phyloP scores from a whole-genome alignment of 805 yeast species.

The Candida boleticola region DNA sequence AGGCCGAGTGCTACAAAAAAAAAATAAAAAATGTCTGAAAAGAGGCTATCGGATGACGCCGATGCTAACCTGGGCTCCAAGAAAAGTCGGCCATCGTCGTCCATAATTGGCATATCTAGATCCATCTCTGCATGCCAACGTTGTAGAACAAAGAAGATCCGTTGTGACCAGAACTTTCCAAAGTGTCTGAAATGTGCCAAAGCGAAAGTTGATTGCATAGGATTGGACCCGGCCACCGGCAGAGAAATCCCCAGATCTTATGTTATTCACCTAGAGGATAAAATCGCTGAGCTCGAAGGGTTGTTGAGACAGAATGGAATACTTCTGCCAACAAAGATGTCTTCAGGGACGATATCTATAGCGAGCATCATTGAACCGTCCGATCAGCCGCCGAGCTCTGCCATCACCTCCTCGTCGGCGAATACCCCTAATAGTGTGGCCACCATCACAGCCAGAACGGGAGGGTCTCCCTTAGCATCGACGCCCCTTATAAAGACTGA shows the following conservation, averaged over 20 bases:
- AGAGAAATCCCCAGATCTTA: constrained; percentile 82
- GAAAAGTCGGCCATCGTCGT: constrained; percentile 3
- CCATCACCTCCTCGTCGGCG: background rate
- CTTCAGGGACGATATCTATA: background rate
- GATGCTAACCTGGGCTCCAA: background rate
- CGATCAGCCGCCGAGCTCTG: background rate
- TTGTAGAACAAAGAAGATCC: constrained; percentile 66
- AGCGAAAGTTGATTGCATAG: constrained; percentile 73
- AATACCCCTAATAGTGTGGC: background rate
- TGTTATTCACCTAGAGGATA: constrained; percentile 67
- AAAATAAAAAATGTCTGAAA: no score
- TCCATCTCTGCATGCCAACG: constrained; percentile 83
- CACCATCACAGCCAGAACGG: no score
- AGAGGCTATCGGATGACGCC: background rate
- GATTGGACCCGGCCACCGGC: constrained; percentile 86
- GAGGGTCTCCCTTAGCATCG: background rate
- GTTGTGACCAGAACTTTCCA: constrained; percentile 69
- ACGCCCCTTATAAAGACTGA: background rate
- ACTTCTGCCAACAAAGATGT: background rate
- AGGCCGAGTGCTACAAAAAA: no score
- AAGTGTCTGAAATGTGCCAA: constrained; percentile 60
- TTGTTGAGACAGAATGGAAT: constrained; percentile 45
- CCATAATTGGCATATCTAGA: constrained; percentile 39
- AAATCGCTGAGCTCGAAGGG: constrained; percentile 55
- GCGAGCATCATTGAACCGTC: background rate